Conservation (phyloP, 805 yeast species). For the Pichia exigua region DNA sequence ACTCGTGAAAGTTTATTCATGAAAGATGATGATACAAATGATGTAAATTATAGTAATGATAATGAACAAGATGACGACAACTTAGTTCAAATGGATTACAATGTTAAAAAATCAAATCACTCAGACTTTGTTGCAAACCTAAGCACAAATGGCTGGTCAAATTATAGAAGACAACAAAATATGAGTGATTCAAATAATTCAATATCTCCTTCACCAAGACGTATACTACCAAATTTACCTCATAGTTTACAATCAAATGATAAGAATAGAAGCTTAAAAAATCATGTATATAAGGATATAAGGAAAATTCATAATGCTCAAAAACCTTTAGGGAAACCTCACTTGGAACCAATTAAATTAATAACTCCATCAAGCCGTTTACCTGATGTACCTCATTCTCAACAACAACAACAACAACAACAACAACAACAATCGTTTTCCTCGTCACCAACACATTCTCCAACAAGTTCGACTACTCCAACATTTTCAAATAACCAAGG, state of each 20-base stretch:
- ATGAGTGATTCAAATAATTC: neutral
- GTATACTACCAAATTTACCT: neutral
- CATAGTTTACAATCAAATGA: neutral
- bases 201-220: neutral
- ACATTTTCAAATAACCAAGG: neutral
- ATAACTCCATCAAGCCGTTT: conserved; percentile 9
- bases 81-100: conserved; percentile 1
- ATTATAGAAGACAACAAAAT: conserved; percentile 30
- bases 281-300: conserved; percentile 13
- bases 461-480: conserved; percentile 6
- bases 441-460: conserved; percentile 7
- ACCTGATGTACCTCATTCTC: conserved; percentile 8
- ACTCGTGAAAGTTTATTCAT: conserved; percentile 11
- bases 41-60: neutral
- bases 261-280: neutral
- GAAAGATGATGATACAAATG: conserved; percentile 9
- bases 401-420: conserved; percentile 10
- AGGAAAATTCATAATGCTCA: conserved; percentile 11
- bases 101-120: neutral
- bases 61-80: neutral
- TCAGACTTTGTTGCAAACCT: conserved; percentile 6
- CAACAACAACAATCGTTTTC: neutral
- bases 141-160: conserved; percentile 43
- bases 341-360: conserved; percentile 7
- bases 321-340: conserved; percentile 6